Base-by-base conservation (phyloP, 495 filamentous ascomycete species). In the Lasiosphaeris hirsuta region DNA sequence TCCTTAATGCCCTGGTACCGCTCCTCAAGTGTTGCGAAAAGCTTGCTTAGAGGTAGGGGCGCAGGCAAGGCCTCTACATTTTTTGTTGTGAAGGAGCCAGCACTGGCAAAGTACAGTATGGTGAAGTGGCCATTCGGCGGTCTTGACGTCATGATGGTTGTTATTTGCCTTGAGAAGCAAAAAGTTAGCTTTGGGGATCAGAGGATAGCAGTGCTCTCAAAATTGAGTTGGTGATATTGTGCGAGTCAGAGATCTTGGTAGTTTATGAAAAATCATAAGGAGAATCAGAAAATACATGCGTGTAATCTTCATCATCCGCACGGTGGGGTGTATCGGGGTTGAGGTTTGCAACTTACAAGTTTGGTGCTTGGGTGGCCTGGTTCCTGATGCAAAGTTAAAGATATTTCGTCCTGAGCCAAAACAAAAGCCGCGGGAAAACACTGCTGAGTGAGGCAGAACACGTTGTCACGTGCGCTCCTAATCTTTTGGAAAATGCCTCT, bases 41-140 rank as follows among this genome's bases (percentile, higher is more conserved):
- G 76, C 43, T 83, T 72, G 30, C 70, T 63, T 6, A 93, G 62
- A 7, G 83, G 76, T 5, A 96, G 71, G 30, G 93, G 92, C 13
- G 91, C 90, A 13, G 86, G 75, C 10, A 97, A 71, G 9, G 66
- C 71, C 63, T 97, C 92, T 38, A 79, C 85, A 51, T 84, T 76
- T 68, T 86, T 90, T 35, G 76, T 71, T 6, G 92, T 92, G 69
- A 82, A 90, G 55, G 84, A 84, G 51, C 85, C 83, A 41, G 89
- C 89, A 57, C 84, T 79, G 67, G 90, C 90, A 73, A 97, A 96
- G 76, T 95, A 96, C 61, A 94, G 85, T 54, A 96, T 74, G 65
- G 84, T 87, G 75, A 96, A 96, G 60, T 85, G 78, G 18, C 80
- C 81, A 34, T 68, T 58, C 7, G 78, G 74, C 7, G 78, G 71